Conservation (phyloP, 192 early-diverging fungal genomes). For the Spizellomyces punctatus region DNA sequence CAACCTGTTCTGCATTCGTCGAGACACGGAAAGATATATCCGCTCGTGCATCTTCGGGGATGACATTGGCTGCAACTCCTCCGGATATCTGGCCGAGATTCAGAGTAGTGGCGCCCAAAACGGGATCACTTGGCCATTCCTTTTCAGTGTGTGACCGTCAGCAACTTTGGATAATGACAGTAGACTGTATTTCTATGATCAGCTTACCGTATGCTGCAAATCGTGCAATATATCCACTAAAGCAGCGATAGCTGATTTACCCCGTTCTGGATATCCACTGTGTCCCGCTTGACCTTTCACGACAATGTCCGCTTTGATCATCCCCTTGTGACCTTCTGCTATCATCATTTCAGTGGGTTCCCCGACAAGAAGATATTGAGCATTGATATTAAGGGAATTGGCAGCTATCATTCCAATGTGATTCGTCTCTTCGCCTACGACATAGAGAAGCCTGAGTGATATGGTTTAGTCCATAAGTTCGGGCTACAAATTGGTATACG, state of each 20-base stretch:
- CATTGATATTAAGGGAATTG: conserved; percentile 42
- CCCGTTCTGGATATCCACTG: conserved; percentile 52
- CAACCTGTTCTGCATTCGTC: conserved; percentile 41
- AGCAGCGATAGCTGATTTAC: conserved; percentile 43
- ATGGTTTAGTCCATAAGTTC: neutral
- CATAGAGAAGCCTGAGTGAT: conserved; percentile 45
- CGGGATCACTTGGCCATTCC: conserved; percentile 38
- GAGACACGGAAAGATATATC: conserved; percentile 50
- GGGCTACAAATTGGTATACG: neutral
- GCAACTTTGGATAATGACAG: neutral
- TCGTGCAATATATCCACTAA: conserved; percentile 44
- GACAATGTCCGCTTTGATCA: conserved; percentile 33
- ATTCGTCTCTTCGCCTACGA: conserved; percentile 55
- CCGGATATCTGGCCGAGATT: conserved; percentile 49
- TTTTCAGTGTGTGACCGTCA: neutral
- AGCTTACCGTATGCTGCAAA: conserved; percentile 36
- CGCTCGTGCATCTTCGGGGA: conserved; percentile 42
- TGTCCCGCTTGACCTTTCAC: conserved; percentile 31
- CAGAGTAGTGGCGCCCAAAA: conserved; percentile 51
- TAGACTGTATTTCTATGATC: neutral
- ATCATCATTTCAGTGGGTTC: conserved; percentile 53
- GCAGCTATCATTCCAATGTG: conserved; percentile 54
- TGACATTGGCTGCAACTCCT: conserved; percentile 54
- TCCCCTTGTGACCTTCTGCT: conserved; percentile 57
- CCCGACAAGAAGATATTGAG: conserved; percentile 50